Base-by-base conservation (phyloP, 2,329 filamentous ascomycete species). In the Emericellopsis atlantica region DNA sequence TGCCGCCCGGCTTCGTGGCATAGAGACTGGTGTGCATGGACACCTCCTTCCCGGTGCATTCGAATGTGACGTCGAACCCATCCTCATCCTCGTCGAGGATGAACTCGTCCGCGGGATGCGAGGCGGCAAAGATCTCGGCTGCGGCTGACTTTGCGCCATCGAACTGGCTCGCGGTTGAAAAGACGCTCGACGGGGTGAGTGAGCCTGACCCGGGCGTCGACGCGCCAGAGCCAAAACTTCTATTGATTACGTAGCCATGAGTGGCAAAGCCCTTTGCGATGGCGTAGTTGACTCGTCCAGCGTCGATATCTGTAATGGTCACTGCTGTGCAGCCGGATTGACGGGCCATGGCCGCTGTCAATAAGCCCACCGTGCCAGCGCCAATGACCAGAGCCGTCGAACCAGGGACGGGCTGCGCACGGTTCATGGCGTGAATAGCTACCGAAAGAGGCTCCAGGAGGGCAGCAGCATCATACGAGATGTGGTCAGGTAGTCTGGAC, bases 1-100 rank as follows among this genome's bases (percentile, higher is more conserved):
- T 81, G 15, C 83, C 83, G 22, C 83, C 84, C 0, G 82, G 70
- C 43, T 70, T 70, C 9, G 81, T 79, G 4, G 79, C 79, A 49
- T 82, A 87, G 16, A 88, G 74, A n/a, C 76, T 72, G 2, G 80
- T 81, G 54, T 86, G 82, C 61, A 85, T 79, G 55, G 82, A 86
- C 1, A 74, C 69, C 46, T 84, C 81, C 45, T 86, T 84, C 23
- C 83, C 83, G 0, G 83, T 87, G 54, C 82, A 87, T 58, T 88
- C 83, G 47, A 87, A 87, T 0, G 81, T 75, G 5, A 81, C 60
- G 51, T 85, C 80, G 3, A 85, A 72, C 37, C 82, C 79, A 2
- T 66, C 72, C 51, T 82, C 76, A 39, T 82, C 79, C 40, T 83
- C 79, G 18, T 71, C 51, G 2, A 61, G 40, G n/a, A 54, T 44